Evolutionary conservation across 2,329 filamentous ascomycete species (phyloP).

Genomic region (Cladosporium sp.): DNA sequence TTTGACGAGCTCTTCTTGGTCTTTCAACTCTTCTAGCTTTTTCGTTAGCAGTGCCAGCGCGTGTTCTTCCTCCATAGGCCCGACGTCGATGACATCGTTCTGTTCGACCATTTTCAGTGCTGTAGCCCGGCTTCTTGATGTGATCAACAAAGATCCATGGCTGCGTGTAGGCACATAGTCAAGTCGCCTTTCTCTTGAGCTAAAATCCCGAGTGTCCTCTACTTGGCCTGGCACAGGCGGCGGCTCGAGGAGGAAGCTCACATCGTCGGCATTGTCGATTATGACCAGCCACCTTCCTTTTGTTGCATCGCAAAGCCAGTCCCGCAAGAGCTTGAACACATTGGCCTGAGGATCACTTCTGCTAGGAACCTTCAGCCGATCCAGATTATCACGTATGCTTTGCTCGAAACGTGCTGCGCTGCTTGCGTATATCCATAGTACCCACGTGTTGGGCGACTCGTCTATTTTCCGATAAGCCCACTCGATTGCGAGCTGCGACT

Average conservation of each 20-base stretch:
- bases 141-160: neutral
- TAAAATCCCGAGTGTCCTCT: neutral
- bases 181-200: neutral
- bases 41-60: neutral
- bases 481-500: conserved; percentile 26
- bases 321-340: conserved; percentile 17
- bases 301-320: conserved; percentile 17
- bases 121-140: neutral
- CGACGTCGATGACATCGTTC: neutral
- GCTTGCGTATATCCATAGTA: conserved; percentile 25
- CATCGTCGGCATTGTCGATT: neutral
- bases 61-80: neutral
- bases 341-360: conserved; percentile 17
- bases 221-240: no score
- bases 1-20: neutral
- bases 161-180: neutral
- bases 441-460: conserved; percentile 17
- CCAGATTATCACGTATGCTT: conserved; percentile 16
- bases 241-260: neutral
- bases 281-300: conserved; percentile 12
- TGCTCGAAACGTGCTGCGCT: conserved; percentile 20
- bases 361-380: conserved; percentile 14
- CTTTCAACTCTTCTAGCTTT: neutral
- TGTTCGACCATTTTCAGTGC: neutral
- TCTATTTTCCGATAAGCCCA: conserved; percentile 15